A percentile compares a stretch with the other conserved stretches of the same genome.
phyloP scores from a whole-genome alignment of 2,329 filamentous ascomycete species.

The Fusarium sp. region DNA sequence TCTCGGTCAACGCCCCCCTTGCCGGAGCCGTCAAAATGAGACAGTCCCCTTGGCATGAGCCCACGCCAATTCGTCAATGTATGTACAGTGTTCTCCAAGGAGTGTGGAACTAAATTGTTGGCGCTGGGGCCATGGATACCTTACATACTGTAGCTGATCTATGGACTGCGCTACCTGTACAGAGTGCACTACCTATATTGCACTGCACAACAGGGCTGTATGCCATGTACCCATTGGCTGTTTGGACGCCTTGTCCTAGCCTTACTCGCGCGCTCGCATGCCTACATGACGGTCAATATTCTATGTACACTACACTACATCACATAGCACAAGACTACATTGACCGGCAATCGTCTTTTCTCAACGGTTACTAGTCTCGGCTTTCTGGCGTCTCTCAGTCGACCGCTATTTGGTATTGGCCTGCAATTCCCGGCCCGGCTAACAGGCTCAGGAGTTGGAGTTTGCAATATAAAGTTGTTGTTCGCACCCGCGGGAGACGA shows the following conservation, averaged over 20 bases:
- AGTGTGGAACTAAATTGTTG: conserved; percentile 16
- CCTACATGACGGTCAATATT: conserved; percentile 18
- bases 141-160: conserved; percentile 3
- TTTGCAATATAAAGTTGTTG: conserved; percentile 40
- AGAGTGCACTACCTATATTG: conserved; percentile 6
- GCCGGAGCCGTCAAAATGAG: conserved; percentile 39
- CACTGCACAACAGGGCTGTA: conserved; percentile 4
- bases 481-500: conserved; percentile 16
- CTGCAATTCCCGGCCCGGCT: conserved; percentile 38
- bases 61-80: conserved; percentile 41
- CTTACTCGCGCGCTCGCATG: conserved; percentile 25
- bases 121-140: conserved; percentile 1
- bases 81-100: conserved; percentile 1
- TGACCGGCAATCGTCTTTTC: conserved; percentile 25
- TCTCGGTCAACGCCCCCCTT: conserved; percentile 25
- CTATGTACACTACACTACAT: conserved; percentile 22
- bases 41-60: conserved; percentile 39
- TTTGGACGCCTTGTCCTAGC: conserved; percentile 31
- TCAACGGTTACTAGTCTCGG: conserved; percentile 35
- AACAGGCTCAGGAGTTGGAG: conserved; percentile 17
- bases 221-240: conserved; percentile 9
- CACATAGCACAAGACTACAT: conserved; percentile 2
- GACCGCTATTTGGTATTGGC: conserved; percentile 38
- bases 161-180: neutral
- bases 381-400: conserved; percentile 36